Base-by-base conservation (phyloP, 2,329 filamentous ascomycete species). In the Phaeosphaeria sp. region DNA sequence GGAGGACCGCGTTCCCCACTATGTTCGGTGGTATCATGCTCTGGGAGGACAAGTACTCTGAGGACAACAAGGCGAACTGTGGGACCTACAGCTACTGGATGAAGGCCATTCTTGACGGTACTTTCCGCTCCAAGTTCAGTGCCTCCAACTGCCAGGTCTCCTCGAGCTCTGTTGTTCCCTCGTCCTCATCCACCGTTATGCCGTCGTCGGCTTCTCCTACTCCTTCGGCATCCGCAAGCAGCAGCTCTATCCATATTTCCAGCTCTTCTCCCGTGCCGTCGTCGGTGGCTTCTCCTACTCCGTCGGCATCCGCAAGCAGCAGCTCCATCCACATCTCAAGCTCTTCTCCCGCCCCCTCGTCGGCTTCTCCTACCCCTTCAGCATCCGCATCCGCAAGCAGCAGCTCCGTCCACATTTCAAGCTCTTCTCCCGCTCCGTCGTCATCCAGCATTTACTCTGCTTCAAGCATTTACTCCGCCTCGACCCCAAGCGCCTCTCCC, bases 1-100 rank as follows among this genome's bases (percentile, higher is more conserved):
- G 71, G 61, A 47, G 61, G 44, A 44, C 30, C 17, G 68, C 75
- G 21, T 76, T 75, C 25, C n/a, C n/a, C 20, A 10, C 7, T 21
- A 74, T 72, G 1, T 87, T 87, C 62, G 85, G 84, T 42, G 86
- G 86, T 74, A 77, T 86, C 42, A 87, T 87, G 85, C 69, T 87
- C 5, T 87, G 83, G 83, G 84, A 87, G 52, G 82, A 84, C 5
- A 84, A 82, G 1, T 77, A 77, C 11, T 80, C 80, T n/a, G 71
- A 78, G 13, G 74, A 75, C 52, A 85, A 85, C 65, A 54, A 72
- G 15, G 76, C 80, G 53, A 77, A 80, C 54, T 78, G 72, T n/a
- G 65, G 76, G 47, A 72, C 75, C 20, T 86, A 82, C 71, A 75
- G 78, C 1, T 73, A 78, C 51, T 79, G 80, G 72, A 81, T 83